A percentile compares a stretch with the other conserved stretches of the same genome.
Evolutionary conservation across 2,329 filamentous ascomycete species (phyloP).

Genomic region (Plenodomus biglobosus): DNA sequence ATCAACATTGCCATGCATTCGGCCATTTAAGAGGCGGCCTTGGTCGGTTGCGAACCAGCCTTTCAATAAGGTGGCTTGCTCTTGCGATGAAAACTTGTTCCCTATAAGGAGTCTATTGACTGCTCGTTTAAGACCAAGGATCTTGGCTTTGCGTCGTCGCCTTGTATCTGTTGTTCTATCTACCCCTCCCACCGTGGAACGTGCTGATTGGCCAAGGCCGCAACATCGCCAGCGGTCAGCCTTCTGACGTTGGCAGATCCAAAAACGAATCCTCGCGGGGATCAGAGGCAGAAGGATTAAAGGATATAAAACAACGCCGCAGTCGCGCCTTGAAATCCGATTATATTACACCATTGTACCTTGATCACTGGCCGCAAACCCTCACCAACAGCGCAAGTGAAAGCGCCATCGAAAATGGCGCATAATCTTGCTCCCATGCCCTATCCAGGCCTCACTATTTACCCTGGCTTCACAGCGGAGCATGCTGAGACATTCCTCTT

Average conservation of each 20-base stretch:
- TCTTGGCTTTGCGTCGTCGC: too few species aligned
- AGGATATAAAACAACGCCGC: background rate
- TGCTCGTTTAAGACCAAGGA: too few species aligned
- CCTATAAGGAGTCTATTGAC: too few species aligned
- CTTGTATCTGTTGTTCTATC: too few species aligned
- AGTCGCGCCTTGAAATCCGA: background rate
- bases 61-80: too few species aligned
- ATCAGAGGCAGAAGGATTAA: background rate
- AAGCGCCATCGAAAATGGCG: slow-evolving; percentile 4
- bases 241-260: background rate
- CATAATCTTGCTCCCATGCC: slow-evolving; percentile 12
- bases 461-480: slow-evolving; percentile 17
- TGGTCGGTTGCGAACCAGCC: too few species aligned
- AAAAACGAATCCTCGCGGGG: background rate
- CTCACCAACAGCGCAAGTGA: background rate
- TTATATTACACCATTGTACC: too few species aligned
- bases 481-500: slow-evolving; percentile 14
- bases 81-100: too few species aligned
- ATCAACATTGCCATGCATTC: too few species aligned
- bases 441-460: slow-evolving; percentile 16
- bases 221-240: background rate
- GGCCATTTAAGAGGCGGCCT: too few species aligned
- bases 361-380: too few species aligned
- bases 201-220: background rate
- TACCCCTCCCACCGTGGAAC: background rate